Conservation (phyloP, 768 basidiomycete species). For the Pisolithus orientalis region DNA sequence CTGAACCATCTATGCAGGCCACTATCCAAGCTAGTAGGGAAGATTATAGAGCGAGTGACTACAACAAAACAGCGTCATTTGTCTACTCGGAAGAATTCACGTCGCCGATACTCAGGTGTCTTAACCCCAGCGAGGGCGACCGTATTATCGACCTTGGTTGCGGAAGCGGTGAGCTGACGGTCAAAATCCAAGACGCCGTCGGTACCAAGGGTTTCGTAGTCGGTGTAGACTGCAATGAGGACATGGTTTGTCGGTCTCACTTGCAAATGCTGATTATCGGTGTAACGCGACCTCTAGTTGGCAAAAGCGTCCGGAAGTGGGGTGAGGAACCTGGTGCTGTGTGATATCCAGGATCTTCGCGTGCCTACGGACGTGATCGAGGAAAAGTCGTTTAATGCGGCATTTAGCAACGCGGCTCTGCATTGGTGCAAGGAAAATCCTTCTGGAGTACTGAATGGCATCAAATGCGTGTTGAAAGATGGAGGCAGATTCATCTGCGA, state of each 20-base stretch:
- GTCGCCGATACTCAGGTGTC: slow-evolving; percentile 49
- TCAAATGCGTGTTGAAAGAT: slow-evolving; percentile 55
- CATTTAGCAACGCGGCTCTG: slow-evolving; percentile 74
- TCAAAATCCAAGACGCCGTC: slow-evolving; percentile 50
- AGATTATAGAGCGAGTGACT: slow-evolving; percentile 55
- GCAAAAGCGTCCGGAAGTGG: slow-evolving; percentile 44
- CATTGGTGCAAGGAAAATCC: slow-evolving; percentile 87
- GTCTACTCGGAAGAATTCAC: slow-evolving; percentile 54
- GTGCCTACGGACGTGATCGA: slow-evolving; percentile 25
- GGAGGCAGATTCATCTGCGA: slow-evolving; percentile 73
- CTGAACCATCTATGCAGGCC: neutral
- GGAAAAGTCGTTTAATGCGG: slow-evolving; percentile 54
- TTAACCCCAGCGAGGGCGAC: slow-evolving; percentile 62
- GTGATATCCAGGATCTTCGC: slow-evolving; percentile 47
- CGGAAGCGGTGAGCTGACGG: slow-evolving; percentile 74
- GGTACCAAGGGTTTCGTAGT: slow-evolving; percentile 47
- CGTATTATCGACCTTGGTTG: slow-evolving; percentile 74
- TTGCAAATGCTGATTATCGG: neutral
- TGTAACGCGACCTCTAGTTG: slow-evolving; percentile 35
- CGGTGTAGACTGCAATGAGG: slow-evolving; percentile 64
- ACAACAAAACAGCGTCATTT: slow-evolving; percentile 61
- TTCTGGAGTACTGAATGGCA: slow-evolving; percentile 51
- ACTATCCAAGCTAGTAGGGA: neutral
- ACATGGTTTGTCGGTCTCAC: slow-evolving; percentile 51
- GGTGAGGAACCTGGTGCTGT: slow-evolving; percentile 39